These are phyloP conservation scores for Toxicodendron radicans DNA, from an alignment of 345 rosid genomes.

Conservation along the genomic window DNA sequence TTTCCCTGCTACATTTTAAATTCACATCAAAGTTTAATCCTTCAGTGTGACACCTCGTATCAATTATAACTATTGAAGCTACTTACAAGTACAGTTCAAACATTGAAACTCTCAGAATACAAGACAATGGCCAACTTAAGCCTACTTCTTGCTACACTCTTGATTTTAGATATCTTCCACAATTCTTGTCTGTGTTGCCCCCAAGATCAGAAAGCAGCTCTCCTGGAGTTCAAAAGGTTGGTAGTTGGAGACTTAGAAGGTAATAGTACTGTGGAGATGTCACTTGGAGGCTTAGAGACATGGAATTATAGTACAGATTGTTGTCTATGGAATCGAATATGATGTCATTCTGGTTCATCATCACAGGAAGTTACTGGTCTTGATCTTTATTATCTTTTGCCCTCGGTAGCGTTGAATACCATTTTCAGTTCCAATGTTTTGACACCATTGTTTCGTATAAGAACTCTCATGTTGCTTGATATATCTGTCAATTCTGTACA, in stretches of 20 bases:
- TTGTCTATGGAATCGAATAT: constrained; percentile 21
- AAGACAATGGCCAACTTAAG: not conserved
- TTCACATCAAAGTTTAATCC: not conserved
- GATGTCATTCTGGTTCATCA: constrained; percentile 12
- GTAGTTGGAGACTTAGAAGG: not conserved
- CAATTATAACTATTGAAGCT: not conserved
- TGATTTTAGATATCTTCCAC: not conserved
- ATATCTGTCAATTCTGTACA: constrained; percentile 21
- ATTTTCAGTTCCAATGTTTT: constrained; percentile 11
- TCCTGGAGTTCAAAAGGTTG: constrained; percentile 25
- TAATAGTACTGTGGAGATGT: not conserved
- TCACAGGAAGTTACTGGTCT: constrained; percentile 16
- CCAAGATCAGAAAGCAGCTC: constrained; percentile 23
- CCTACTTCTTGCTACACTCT: not conserved
- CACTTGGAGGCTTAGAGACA: constrained; percentile 9
- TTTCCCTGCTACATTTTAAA: constrained; percentile 12
- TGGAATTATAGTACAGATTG: constrained; percentile 26
- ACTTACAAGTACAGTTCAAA: not conserved
- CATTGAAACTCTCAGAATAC: not conserved
- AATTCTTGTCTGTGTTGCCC: constrained; percentile 12
- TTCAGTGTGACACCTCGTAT: not conserved
- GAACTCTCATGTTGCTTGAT: constrained; percentile 10
- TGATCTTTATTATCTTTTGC: not conserved
- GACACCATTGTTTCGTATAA: constrained; percentile 13
- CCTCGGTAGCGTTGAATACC: not conserved